Percentiles rank a stretch among this genome's conserved stretches.
These are phyloP conservation scores for Amniculicola lignicola DNA, from an alignment of 495 filamentous ascomycete species.

Conservation along the genomic window DNA sequence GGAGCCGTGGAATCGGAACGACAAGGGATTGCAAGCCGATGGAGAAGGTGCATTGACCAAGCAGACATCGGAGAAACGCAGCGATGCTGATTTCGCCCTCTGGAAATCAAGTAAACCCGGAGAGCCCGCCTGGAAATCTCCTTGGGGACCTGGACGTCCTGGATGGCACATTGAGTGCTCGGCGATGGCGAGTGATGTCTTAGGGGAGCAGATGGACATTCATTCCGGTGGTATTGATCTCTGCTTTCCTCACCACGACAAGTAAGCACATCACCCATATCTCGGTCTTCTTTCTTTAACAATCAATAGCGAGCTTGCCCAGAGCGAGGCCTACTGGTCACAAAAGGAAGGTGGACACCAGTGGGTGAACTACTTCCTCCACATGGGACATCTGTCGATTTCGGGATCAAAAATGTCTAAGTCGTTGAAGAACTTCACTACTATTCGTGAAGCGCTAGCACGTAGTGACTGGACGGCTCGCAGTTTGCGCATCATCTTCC, in stretches of 20 bases:
- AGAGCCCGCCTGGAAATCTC: conserved; percentile 84
- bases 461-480: conserved; percentile 76
- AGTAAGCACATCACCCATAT: not conserved
- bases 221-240: conserved; percentile 93
- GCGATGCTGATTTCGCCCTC: conserved; percentile 79
- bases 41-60: conserved; percentile 80
- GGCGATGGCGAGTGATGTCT: conserved; percentile 84
- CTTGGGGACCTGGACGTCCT: conserved; percentile 83
- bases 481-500: conserved; percentile 78
- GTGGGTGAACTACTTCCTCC: conserved; percentile 95
- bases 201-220: conserved; percentile 83
- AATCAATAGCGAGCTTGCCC: conserved; percentile 74
- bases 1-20: conserved; percentile 80
- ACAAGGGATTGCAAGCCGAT: conserved; percentile 78
- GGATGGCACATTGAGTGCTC: conserved; percentile 99
- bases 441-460: conserved; percentile 78
- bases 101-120: conserved; percentile 93
- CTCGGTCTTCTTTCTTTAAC: not conserved
- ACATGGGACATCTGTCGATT: conserved; percentile 93
- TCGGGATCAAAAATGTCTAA: conserved; percentile 94
- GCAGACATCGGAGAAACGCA: conserved; percentile 63
- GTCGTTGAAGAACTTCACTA: conserved; percentile 94
- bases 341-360: conserved; percentile 43
- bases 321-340: conserved; percentile 83
- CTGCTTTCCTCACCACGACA: conserved; percentile 90